Evolutionary conservation across 768 basidiomycete genomes (phyloP), one percentile per base, ranked within the genome.

Genomic region (Leccinum olivaceopallidum): DNA sequence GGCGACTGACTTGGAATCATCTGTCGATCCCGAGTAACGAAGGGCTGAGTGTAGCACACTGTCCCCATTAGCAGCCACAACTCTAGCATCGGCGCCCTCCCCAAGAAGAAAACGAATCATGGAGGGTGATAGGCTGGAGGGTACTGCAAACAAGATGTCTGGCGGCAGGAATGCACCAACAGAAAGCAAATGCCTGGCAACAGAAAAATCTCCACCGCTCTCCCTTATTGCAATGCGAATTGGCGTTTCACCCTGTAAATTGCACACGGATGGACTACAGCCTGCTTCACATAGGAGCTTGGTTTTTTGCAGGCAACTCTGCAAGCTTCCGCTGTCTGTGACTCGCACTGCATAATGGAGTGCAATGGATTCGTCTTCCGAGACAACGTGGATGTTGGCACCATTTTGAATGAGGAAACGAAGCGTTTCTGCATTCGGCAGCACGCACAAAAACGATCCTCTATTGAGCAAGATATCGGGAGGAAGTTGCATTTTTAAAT

Each of bases 131-230:
- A 16, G 7, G 48, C 6, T 6, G 26, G 0, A 0, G 26, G 1
- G 4, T 18, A 18, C 39, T 44, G 5, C n/a, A 20, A 47, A 12
- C 44, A 47, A 47, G 48, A 49, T 49, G 24, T 49, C 48, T 14
- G 48, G 13, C 7, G 48, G 48, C 14, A 49, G 22, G 3, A 5
- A 16, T 49, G 48, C 7, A 0, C 48, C 24, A 14, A 49, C 22
- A 10, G 48, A 49, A 24, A 49, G 14, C 0, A 49, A 49, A 49
- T 49, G 24, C 22, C 5, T 49, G 48, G 8, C 12, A 24, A 26
- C 4, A 14, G 48, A 24, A 0, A 26, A 0, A 16, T 24, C 6
- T 13, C 34, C 13, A 34, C 2, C 0, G 2, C 22, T 8, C 6
- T 4, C 1, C 0, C 2, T 24, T 2, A 22, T 22, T 26, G 48